A percentile compares a stretch with the other conserved stretches of the same genome.
These are phyloP conservation scores for Wickerhamomyces canadensis DNA, from an alignment of 805 yeast genomes.

Conservation along the genomic window DNA sequence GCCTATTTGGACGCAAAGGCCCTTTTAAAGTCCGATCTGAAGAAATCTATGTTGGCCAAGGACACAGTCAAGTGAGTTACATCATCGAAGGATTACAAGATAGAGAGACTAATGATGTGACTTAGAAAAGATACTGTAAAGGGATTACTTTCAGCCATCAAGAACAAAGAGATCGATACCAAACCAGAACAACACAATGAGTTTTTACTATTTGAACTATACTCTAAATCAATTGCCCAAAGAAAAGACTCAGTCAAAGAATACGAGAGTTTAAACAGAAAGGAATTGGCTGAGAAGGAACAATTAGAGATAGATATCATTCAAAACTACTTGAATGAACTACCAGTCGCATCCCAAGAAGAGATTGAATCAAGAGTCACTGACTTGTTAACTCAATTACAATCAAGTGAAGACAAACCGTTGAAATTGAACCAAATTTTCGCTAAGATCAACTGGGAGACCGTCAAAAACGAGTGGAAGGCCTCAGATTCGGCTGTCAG, in stretches of 20 bases:
- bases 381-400: slow-evolving; percentile 20
- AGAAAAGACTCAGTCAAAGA: slow-evolving; percentile 45
- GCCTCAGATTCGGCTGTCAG: slow-evolving; percentile 28
- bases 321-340: slow-evolving; percentile 29
- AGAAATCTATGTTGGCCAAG: slow-evolving; percentile 42
- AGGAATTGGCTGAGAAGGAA: slow-evolving; percentile 52
- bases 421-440: slow-evolving; percentile 26
- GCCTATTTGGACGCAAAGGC: slow-evolving; percentile 31
- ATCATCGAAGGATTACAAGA: too few relatives aligned
- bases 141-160: slow-evolving; percentile 35
- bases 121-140: slow-evolving; percentile 38
- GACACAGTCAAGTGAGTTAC: slow-evolving; percentile 28
- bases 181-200: slow-evolving; percentile 29
- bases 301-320: slow-evolving; percentile 39
- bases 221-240: slow-evolving; percentile 41
- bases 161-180: slow-evolving; percentile 38
- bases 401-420: slow-evolving; percentile 17
- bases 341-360: slow-evolving; percentile 46
- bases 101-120: too few relatives aligned
- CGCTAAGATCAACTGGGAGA: slow-evolving; percentile 28
- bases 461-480: slow-evolving; percentile 31
- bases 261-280: slow-evolving; percentile 39
- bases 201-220: slow-evolving; percentile 29
- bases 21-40: slow-evolving; percentile 36
- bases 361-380: slow-evolving; percentile 33